Evolutionary conservation across 2,329 filamentous ascomycete species (phyloP).

Genomic region (Aspergillus calidoustus): DNA sequence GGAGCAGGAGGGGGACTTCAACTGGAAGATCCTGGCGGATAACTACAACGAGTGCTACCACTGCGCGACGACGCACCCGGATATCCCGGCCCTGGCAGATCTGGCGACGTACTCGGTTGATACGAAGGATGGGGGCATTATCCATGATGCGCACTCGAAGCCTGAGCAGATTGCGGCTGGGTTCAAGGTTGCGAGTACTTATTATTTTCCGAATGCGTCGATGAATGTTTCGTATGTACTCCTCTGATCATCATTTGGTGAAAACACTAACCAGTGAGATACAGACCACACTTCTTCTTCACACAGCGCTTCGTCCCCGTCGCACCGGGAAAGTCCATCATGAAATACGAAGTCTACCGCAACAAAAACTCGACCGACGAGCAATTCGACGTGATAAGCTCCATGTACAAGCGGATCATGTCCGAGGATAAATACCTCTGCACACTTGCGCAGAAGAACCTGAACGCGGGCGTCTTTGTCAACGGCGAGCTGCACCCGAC

Average conservation of each 20-base stretch:
- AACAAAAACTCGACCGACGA: conserved; percentile 63
- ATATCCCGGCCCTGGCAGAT: conserved; percentile 51
- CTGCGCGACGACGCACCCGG: conserved; percentile 28
- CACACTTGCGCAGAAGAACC: conserved; percentile 61
- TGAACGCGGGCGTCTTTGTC: conserved; percentile 63
- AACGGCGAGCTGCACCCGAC: conserved; percentile 65
- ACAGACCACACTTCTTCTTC: conserved; percentile 63
- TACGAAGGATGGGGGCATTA: conserved; percentile 54
- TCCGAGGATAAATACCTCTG: conserved; percentile 68
- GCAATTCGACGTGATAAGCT: conserved; percentile 60
- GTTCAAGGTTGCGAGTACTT: conserved; percentile 43
- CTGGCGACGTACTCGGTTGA: conserved; percentile 59
- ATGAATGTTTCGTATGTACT: conserved; percentile 39
- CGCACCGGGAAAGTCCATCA: conserved; percentile 55
- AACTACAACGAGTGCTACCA: conserved; percentile 62
- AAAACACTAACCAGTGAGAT: not conserved
- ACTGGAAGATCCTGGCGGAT: conserved; percentile 66
- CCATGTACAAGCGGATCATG: conserved; percentile 67
- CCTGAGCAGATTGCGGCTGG: conserved; percentile 54
- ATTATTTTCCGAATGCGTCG: conserved; percentile 41
- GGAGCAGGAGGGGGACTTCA: conserved; percentile 62
- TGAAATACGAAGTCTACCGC: conserved; percentile 68
- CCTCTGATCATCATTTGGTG: not conserved
- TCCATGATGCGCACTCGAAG: conserved; percentile 52
- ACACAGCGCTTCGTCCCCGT: conserved; percentile 66